These are phyloP conservation scores for Wickerhamiella nectarea DNA, from an alignment of 805 yeast genomes.

Conservation along the genomic window DNA sequence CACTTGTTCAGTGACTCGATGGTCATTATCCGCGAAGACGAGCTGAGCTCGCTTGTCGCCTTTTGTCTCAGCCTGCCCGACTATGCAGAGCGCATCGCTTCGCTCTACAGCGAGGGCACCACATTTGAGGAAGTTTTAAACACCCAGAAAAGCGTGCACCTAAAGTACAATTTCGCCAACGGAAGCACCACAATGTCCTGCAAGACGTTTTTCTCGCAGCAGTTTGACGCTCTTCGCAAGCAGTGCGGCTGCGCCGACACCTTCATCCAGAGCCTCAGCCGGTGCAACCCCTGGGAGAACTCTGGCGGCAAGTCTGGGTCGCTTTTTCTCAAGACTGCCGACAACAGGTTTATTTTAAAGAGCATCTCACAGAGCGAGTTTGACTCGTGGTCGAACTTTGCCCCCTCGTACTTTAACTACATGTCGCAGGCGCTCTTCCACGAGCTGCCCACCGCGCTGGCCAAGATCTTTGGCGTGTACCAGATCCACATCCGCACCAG, in stretches of 20 bases:
- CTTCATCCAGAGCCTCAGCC: slow-evolving; percentile 75
- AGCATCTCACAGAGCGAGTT: slow-evolving; percentile 78
- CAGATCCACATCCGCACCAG: slow-evolving; percentile 81
- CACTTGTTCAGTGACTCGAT: slow-evolving; percentile 89
- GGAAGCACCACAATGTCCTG: slow-evolving; percentile 75
- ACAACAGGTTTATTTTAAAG: slow-evolving; percentile 77
- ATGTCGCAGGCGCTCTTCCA: slow-evolving; percentile 92
- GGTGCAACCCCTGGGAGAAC: slow-evolving; percentile 93
- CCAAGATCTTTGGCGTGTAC: slow-evolving; percentile 89
- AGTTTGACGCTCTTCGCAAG: slow-evolving; percentile 83
- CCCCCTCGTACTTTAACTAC: slow-evolving; percentile 92
- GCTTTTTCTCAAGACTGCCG: slow-evolving; percentile 80
- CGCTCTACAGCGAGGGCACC: slow-evolving; percentile 23
- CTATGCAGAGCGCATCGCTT: slow-evolving; percentile 50
- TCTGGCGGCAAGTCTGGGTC: slow-evolving; percentile 96
- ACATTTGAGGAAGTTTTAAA: slow-evolving; percentile 55
- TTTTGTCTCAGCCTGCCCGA: slow-evolving; percentile 81
- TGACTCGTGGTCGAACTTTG: slow-evolving; percentile 87
- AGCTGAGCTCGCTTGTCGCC: slow-evolving; percentile 87
- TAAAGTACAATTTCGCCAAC: slow-evolving; percentile 84
- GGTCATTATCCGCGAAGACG: slow-evolving; percentile 89
- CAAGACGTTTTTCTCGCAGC: slow-evolving; percentile 89
- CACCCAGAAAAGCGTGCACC: slow-evolving; percentile 74
- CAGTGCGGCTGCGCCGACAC: slow-evolving; percentile 65
- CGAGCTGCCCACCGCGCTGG: slow-evolving; percentile 85